Conservation (phyloP, 306 rosid genomes). For the Chamaecrista fasciculata region DNA sequence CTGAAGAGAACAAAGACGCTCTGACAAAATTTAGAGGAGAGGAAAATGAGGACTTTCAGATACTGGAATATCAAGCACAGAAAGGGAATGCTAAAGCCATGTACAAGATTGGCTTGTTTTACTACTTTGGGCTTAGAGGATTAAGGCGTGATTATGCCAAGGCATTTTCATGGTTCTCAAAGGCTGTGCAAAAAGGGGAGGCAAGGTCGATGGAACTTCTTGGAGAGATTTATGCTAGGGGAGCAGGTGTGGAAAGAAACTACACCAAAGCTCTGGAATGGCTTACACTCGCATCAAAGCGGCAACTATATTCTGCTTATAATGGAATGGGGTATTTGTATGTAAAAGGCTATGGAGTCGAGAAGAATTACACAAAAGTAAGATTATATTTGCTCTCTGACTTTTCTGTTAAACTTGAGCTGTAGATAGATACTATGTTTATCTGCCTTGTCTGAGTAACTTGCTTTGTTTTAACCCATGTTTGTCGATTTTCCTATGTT, state of each 20-base stretch:
- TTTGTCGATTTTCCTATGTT: not conserved
- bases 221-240: conserved; percentile 94
- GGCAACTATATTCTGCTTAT: conserved; percentile 75
- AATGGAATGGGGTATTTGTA: conserved; percentile 96
- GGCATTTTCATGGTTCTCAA: conserved; percentile 81
- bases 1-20: conserved; percentile 95
- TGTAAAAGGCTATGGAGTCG: conserved; percentile 92
- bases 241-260: conserved; percentile 93
- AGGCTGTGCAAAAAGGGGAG: conserved; percentile 93
- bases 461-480: not conserved
- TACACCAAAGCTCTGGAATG: conserved; percentile 89
- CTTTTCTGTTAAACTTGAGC: too few relatives aligned
- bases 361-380: conserved; percentile 86
- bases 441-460: conserved; percentile 12
- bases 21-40: conserved; percentile 90
- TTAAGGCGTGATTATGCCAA: conserved; percentile 85
- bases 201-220: conserved; percentile 94
- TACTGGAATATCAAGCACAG: conserved; percentile 92
- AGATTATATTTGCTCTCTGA: conserved; percentile 15
- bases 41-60: conserved; percentile 92
- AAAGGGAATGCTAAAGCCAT: conserved; percentile 91
- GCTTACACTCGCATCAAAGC: conserved; percentile 86
- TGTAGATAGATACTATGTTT: not conserved
- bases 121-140: conserved; percentile 93
- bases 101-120: conserved; percentile 92